These are phyloP conservation scores for Quercus phellos DNA, from an alignment of 331 rosid genomes.

Conservation along the genomic window DNA sequence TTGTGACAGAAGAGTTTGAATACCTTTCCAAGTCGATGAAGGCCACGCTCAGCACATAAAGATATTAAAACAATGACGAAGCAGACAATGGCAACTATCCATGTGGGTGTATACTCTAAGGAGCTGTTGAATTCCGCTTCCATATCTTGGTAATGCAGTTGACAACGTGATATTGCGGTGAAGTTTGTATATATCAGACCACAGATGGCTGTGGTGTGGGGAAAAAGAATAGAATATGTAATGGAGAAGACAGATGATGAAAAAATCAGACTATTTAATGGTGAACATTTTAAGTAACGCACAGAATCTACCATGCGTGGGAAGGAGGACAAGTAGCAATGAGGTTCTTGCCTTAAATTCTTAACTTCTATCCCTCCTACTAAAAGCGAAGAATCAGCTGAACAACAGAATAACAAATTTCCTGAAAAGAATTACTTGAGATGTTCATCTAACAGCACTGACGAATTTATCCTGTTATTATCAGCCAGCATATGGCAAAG, in stretches of 20 bases:
- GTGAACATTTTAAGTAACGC: slow-evolving; percentile 26
- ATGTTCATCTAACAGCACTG: background rate
- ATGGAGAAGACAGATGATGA: slow-evolving; percentile 19
- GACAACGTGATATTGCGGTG: background rate
- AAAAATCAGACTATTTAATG: slow-evolving; percentile 16
- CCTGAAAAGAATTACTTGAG: background rate
- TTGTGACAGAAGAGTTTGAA: background rate
- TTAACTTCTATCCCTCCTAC: background rate
- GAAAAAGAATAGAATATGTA: slow-evolving; percentile 35
- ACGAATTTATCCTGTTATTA: background rate
- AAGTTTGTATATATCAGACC: slow-evolving; percentile 1
- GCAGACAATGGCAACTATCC: slow-evolving; percentile 78
- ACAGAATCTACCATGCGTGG: background rate
- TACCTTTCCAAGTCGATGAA: slow-evolving; percentile 83
- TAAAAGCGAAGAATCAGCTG: background rate
- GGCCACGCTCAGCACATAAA: slow-evolving; percentile 58
- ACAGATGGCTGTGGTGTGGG: slow-evolving; percentile 1
- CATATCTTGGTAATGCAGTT: slow-evolving; percentile 24
- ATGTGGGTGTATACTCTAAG: slow-evolving; percentile 72
- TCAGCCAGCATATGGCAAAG: background rate
- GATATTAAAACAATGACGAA: slow-evolving; percentile 64
- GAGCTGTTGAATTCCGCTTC: slow-evolving; percentile 48
- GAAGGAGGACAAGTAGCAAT: background rate
- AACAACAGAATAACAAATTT: background rate
- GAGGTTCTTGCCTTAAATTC: background rate